phyloP scores from a whole-genome alignment of 768 basidiomycete species.

The Russula sp. region DNA sequence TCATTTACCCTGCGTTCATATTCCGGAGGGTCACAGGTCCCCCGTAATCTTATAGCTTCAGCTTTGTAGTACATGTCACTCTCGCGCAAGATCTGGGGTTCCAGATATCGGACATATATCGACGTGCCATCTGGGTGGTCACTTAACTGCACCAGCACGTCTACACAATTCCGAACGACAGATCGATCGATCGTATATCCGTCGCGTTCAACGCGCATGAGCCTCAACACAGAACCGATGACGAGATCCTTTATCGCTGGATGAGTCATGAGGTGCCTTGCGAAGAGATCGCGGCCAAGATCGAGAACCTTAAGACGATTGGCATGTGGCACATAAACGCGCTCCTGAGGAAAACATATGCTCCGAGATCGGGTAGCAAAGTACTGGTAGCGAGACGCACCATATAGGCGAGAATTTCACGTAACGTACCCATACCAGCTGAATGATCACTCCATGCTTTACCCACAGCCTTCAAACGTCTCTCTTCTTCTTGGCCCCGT shows the following conservation, averaged over 20 bases:
- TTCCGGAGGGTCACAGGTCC: slow-evolving; percentile 71
- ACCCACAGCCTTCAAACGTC: slow-evolving; percentile 62
- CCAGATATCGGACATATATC: slow-evolving; percentile 50
- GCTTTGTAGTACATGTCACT: slow-evolving; percentile 70
- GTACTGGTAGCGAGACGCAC: slow-evolving; percentile 37
- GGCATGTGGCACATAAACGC: slow-evolving; percentile 62
- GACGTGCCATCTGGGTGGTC: slow-evolving; percentile 36
- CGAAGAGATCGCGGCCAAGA: slow-evolving; percentile 76
- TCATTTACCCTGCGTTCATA: slow-evolving; percentile 68
- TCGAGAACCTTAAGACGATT: slow-evolving; percentile 75
- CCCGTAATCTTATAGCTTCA: slow-evolving; percentile 38
- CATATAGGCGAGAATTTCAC: slow-evolving; percentile 94
- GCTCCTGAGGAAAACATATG: slow-evolving; percentile 56
- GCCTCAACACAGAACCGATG: slow-evolving; percentile 71
- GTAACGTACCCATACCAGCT: slow-evolving; percentile 68
- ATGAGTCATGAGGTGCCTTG: slow-evolving; percentile 63
- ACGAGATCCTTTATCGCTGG: slow-evolving; percentile 80
- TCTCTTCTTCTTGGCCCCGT: slow-evolving; percentile 76
- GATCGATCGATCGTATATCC: slow-evolving; percentile 89
- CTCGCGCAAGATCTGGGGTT: slow-evolving; percentile 72
- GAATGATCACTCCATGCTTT: slow-evolving; percentile 93
- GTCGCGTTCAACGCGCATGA: slow-evolving; percentile 87
- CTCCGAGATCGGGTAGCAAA: slow-evolving; percentile 20
- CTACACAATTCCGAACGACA: slow-evolving; percentile 83
- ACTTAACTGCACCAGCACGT: slow-evolving; percentile 68